phyloP scores from a whole-genome alignment of 192 early-diverging fungal species.

The Paraglomus occultum region DNA sequence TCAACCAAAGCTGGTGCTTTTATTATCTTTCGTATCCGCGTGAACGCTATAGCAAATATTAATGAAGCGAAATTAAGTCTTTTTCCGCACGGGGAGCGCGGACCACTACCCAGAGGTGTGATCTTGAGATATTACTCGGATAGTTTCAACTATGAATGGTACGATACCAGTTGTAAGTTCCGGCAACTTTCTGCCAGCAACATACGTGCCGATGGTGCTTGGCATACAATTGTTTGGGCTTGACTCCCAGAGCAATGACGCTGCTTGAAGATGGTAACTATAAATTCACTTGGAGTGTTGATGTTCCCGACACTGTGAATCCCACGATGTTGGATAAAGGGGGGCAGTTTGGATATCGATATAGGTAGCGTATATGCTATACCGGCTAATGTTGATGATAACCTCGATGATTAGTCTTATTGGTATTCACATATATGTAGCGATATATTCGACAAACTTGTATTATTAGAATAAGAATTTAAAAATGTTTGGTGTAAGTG shows the following conservation, averaged over 20 bases:
- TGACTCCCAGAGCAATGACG: neutral
- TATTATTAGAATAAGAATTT: too few species aligned
- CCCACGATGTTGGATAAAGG: constrained; percentile 1
- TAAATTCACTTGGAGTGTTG: constrained; percentile 1
- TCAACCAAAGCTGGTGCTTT: constrained; percentile 11
- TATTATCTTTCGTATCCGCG: constrained; percentile 16
- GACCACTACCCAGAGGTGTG: neutral
- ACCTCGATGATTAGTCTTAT: too few species aligned
- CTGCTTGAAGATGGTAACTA: constrained; percentile 1
- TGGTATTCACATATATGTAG: too few species aligned
- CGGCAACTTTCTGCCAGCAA: constrained; percentile 6
- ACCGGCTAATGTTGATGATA: constrained; percentile 1
- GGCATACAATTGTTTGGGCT: constrained; percentile 9
- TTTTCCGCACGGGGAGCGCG: too few species aligned
- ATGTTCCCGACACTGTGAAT: neutral
- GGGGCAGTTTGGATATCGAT: constrained; percentile 20
- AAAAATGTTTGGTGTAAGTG: too few species aligned
- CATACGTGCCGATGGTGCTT: constrained; percentile 10
- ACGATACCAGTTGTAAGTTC: neutral
- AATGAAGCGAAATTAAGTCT: neutral
- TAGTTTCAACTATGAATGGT: constrained; percentile 20
- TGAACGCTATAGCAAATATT: neutral
- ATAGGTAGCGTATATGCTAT: neutral
- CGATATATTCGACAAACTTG: too few species aligned
- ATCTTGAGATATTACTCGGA: neutral